Percentiles rank a stretch among this genome's conserved stretches.
Evolutionary conservation across 2,329 filamentous ascomycete genomes (phyloP).

Genomic region (Tolypocladium nubicola): DNA sequence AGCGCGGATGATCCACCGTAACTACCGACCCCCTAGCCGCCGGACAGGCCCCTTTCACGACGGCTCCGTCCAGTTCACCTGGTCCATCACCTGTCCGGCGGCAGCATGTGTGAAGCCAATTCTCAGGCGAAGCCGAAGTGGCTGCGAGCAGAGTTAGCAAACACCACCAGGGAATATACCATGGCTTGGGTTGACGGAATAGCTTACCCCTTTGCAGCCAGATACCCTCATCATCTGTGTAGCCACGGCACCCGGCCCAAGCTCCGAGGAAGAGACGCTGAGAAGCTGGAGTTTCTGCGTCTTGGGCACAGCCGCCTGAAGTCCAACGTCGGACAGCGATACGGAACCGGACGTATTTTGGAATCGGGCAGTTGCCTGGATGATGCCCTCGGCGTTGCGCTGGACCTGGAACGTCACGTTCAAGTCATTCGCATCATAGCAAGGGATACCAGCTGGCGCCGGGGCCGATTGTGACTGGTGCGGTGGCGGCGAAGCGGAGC

Average conservation of each 20-base stretch:
- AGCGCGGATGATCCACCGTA: background rate
- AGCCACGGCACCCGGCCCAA: slow-evolving; percentile 70
- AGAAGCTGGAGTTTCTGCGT: slow-evolving; percentile 89
- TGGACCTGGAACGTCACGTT: slow-evolving; percentile 74
- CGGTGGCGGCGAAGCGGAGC: slow-evolving; percentile 37
- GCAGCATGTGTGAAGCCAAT: slow-evolving; percentile 67
- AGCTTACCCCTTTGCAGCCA: slow-evolving; percentile 79
- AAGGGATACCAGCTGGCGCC: slow-evolving; percentile 49
- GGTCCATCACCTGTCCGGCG: slow-evolving; percentile 66
- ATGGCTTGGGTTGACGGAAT: background rate
- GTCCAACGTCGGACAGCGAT: slow-evolving; percentile 60
- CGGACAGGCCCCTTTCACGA: slow-evolving; percentile 17
- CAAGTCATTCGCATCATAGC: slow-evolving; percentile 80
- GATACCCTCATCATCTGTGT: slow-evolving; percentile 85
- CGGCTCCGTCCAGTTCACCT: slow-evolving; percentile 94
- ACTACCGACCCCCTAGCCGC: background rate
- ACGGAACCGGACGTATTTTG: slow-evolving; percentile 60
- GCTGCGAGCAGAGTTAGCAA: slow-evolving; percentile 36
- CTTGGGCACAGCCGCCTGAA: slow-evolving; percentile 95
- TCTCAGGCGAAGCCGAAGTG: slow-evolving; percentile 75
- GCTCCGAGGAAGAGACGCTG: slow-evolving; percentile 71
- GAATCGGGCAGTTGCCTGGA: slow-evolving; percentile 79
- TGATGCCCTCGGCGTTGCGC: slow-evolving; percentile 64
- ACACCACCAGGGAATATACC: background rate
- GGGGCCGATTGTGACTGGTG: slow-evolving; percentile 26